A percentile compares a stretch with the other conserved stretches of the same genome.
phyloP scores from a whole-genome alignment of 2,329 filamentous ascomycete genomes.

The Bipolaris victoriae region DNA sequence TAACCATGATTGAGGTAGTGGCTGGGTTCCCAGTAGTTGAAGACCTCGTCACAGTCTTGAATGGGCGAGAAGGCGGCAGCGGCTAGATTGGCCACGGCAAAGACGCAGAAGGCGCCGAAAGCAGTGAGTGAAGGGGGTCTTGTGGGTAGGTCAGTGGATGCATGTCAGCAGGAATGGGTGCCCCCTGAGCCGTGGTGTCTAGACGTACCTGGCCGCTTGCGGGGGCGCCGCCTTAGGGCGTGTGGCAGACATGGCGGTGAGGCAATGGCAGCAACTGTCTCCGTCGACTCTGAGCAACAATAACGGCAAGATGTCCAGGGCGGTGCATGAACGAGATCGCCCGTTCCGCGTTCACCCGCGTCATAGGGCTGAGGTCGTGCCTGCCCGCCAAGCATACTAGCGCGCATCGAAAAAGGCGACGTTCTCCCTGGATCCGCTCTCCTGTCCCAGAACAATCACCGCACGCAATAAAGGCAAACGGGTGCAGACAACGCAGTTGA shows the following conservation, averaged over 20 bases:
- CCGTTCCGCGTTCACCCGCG: conserved; percentile 11
- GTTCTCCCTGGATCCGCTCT: conserved; percentile 20
- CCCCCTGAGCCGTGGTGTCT: background rate
- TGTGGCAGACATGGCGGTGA: conserved; percentile 6
- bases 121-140: conserved; percentile 62
- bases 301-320: background rate
- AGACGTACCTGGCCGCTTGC: conserved; percentile 2
- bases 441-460: conserved; percentile 29
- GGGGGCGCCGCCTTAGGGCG: conserved; percentile 6
- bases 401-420: conserved; percentile 38
- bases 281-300: background rate
- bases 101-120: conserved; percentile 79
- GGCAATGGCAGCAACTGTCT: background rate
- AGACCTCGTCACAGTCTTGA: conserved; percentile 97
- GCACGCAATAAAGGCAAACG: conserved; percentile 34
- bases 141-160: background rate
- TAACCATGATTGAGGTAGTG: conserved; percentile 94
- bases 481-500: conserved; percentile 38
- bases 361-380: conserved; percentile 32
- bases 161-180: conserved; percentile 1
- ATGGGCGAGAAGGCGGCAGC: conserved; percentile 87
- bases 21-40: conserved; percentile 98
- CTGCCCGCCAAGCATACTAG: conserved; percentile 29
- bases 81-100: conserved; percentile 73
- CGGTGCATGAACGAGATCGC: conserved; percentile 4